Evolutionary conservation across 2,329 filamentous ascomycete species (phyloP).

Genomic region (Cladosporium sp.): DNA sequence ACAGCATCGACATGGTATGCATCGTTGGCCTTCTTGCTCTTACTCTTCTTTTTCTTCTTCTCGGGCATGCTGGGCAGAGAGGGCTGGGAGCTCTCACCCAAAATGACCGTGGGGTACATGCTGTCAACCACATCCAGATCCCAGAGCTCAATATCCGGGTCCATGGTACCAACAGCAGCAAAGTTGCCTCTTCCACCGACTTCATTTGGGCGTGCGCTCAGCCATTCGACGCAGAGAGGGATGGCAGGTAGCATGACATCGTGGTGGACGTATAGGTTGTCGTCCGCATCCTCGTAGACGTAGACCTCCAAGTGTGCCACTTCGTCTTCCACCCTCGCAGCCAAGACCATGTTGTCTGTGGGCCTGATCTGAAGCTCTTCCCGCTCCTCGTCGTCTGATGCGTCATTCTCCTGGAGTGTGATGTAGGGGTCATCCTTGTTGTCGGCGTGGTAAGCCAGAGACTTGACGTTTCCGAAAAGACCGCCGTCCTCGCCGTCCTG

Average conservation of each 20-base stretch:
- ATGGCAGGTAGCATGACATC: constrained; percentile 99
- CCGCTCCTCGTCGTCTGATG: constrained; percentile 76
- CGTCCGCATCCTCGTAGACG: constrained; percentile 89
- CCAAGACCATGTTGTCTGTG: constrained; percentile 87
- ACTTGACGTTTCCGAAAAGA: constrained; percentile 95
- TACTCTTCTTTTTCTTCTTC: constrained; percentile 87
- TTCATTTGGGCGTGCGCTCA: constrained; percentile 85
- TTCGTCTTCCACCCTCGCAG: constrained; percentile 94
- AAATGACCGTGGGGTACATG: constrained; percentile 97
- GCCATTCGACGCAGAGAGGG: constrained; percentile 91
- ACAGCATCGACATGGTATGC: constrained; percentile 93
- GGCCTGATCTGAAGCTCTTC: constrained; percentile 91
- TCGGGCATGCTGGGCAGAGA: constrained; percentile 19
- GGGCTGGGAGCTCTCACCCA: constrained; percentile 60
- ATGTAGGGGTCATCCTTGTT: constrained; percentile 97
- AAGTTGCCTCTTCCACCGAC: constrained; percentile 75
- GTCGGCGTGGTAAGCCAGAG: constrained; percentile 86
- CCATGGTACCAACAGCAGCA: constrained; percentile 93
- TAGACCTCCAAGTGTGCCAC: constrained; percentile 95
- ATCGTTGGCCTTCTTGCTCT: constrained; percentile 81
- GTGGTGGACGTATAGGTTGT: constrained; percentile 98
- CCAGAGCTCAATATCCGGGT: constrained; percentile 98
- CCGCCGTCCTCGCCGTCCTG: constrained; percentile 57
- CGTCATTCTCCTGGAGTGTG: constrained; percentile 69
- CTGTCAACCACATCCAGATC: constrained; percentile 92